Evolutionary conservation across 495 filamentous ascomycete genomes (phyloP).

Genomic region (Tuber melanosporum): DNA sequence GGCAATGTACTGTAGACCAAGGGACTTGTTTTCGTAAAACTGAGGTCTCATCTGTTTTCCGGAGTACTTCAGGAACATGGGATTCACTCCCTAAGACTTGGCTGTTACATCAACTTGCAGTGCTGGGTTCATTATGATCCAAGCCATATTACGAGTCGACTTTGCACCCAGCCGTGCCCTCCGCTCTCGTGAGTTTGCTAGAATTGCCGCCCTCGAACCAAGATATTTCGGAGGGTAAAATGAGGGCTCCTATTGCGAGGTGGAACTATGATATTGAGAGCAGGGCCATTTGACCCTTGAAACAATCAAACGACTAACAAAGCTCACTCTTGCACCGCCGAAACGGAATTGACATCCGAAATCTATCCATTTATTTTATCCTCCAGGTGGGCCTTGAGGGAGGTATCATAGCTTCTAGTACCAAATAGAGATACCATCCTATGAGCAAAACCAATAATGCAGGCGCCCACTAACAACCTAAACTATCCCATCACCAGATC

Average conservation of each 20-base stretch:
- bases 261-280: not conserved
- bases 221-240: not conserved
- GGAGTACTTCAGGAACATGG: not conserved
- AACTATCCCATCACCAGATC: not conserved
- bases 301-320: not conserved
- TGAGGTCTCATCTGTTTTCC: not conserved
- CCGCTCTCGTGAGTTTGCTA: not conserved
- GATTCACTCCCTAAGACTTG: not conserved
- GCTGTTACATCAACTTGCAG: not conserved
- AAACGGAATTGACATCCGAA: not conserved
- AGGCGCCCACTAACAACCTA: not conserved
- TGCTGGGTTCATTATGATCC: not conserved
- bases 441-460: not conserved
- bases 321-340: not conserved
- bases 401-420: not conserved
- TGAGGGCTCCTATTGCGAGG: not conserved
- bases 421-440: not conserved
- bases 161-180: not conserved
- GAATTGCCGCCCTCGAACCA: not conserved
- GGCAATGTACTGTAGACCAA: not conserved
- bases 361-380: not conserved
- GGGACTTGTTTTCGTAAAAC: not conserved
- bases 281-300: not conserved
- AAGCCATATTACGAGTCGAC: not conserved
- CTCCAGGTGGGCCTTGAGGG: not conserved